Conservation (phyloP, 2,329 filamentous ascomycete species). For the Ilyonectria destructans region DNA sequence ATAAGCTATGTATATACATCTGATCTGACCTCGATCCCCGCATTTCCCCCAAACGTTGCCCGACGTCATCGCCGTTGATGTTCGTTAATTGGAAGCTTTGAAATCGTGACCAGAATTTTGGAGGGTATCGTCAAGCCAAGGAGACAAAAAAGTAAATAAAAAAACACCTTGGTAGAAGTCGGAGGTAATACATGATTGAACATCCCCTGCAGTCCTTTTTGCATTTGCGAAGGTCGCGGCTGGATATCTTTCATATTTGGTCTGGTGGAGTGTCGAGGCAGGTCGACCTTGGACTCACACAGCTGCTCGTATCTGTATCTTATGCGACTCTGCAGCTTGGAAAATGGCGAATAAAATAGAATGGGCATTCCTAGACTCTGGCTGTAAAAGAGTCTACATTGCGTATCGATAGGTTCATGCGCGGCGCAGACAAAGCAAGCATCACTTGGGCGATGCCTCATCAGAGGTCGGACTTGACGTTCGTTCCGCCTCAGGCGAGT, state of each 20-base stretch:
- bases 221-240: neutral
- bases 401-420: neutral
- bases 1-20: slow-evolving; percentile 17
- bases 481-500: slow-evolving; percentile 29
- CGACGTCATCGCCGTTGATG: neutral
- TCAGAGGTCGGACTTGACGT: slow-evolving; percentile 25
- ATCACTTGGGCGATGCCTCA: slow-evolving; percentile 15
- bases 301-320: neutral
- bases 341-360: neutral
- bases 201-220: slow-evolving; percentile 10
- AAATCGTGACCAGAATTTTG: slow-evolving; percentile 11
- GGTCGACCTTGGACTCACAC: neutral
- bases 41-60: neutral
- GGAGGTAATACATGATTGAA: slow-evolving; percentile 3
- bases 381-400: neutral
- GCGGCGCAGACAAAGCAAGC: neutral
- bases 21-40: neutral
- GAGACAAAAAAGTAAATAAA: slow-evolving; percentile 12
- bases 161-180: slow-evolving; percentile 11
- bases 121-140: slow-evolving; percentile 29
- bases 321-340: neutral
- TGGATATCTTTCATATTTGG: neutral
- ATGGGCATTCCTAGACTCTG: neutral
- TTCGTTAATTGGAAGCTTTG: slow-evolving; percentile 1
- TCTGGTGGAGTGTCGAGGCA: slow-evolving; percentile 1